These are phyloP conservation scores for Komagataella ulmi DNA, from an alignment of 805 yeast genomes.

Conservation along the genomic window DNA sequence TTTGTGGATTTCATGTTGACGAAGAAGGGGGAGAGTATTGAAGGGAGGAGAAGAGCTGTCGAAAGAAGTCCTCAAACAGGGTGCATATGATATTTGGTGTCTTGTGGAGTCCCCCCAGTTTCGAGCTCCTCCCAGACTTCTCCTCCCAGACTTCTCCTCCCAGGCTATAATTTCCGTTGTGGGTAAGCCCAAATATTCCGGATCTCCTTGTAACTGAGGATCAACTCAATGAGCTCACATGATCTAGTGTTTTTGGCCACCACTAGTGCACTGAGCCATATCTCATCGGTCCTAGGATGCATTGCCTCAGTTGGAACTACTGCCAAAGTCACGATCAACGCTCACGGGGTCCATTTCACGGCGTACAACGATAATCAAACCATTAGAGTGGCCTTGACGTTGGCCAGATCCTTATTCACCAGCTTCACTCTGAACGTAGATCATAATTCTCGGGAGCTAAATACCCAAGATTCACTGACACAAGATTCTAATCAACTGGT, in stretches of 20 bases:
- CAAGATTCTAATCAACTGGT: not conserved
- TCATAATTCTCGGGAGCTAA: not conserved
- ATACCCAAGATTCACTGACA: not conserved
- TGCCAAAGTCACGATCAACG: constrained; percentile 18
- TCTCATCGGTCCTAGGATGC: constrained; percentile 29
- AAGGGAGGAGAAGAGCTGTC: not conserved
- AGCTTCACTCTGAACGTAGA: not conserved
- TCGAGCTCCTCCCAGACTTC: not conserved
- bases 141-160: not conserved
- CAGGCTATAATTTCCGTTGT: not conserved
- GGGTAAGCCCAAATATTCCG: not conserved
- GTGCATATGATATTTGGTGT: not conserved
- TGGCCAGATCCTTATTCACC: not conserved
- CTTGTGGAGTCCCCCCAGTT: not conserved
- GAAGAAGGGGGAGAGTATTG: not conserved
- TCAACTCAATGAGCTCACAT: not conserved
- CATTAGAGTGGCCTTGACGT: not conserved
- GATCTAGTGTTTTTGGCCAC: constrained; percentile 19
- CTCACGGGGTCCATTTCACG: not conserved
- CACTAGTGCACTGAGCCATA: constrained; percentile 30
- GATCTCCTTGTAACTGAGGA: not conserved
- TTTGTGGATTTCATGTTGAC: not conserved
- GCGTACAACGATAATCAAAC: not conserved
- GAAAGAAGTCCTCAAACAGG: not conserved
- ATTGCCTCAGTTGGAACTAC: constrained; percentile 24